A percentile compares a stretch with the other conserved stretches of the same genome.
Evolutionary conservation across 2,329 filamentous ascomycete species (phyloP).

Genomic region (Blastomyces gilchristii): DNA sequence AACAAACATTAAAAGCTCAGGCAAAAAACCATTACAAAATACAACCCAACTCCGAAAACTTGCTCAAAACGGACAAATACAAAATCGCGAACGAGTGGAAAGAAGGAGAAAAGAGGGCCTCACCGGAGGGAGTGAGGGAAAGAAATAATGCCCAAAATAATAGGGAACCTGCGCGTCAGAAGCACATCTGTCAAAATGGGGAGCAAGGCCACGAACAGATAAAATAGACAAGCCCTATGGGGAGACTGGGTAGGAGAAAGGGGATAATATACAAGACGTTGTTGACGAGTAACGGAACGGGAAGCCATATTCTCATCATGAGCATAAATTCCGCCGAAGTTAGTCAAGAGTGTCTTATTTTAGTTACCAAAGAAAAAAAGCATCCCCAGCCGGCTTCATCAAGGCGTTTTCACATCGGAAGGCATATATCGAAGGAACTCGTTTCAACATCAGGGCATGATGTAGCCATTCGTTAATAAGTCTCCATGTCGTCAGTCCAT

Average conservation of each 20-base stretch:
- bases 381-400: not conserved
- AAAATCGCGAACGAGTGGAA: not conserved
- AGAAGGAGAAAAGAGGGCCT: not conserved
- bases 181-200: not conserved
- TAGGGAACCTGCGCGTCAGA: not conserved
- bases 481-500: conserved; percentile 44
- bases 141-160: not conserved
- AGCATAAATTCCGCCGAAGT: not conserved
- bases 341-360: not conserved
- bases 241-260: not conserved
- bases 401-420: not conserved
- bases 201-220: not conserved
- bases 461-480: conserved; percentile 23
- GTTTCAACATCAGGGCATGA: not conserved
- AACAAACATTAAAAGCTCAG: not conserved
- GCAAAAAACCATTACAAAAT: not conserved
- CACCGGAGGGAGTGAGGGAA: not conserved
- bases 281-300: not conserved
- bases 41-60: conserved; percentile 1
- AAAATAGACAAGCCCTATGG: not conserved
- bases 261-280: not conserved
- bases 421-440: not conserved
- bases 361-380: not conserved
- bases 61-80: not conserved
- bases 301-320: not conserved